Base-by-base conservation (phyloP, 2,329 filamentous ascomycete species). In the Coleophoma crateriformis region DNA sequence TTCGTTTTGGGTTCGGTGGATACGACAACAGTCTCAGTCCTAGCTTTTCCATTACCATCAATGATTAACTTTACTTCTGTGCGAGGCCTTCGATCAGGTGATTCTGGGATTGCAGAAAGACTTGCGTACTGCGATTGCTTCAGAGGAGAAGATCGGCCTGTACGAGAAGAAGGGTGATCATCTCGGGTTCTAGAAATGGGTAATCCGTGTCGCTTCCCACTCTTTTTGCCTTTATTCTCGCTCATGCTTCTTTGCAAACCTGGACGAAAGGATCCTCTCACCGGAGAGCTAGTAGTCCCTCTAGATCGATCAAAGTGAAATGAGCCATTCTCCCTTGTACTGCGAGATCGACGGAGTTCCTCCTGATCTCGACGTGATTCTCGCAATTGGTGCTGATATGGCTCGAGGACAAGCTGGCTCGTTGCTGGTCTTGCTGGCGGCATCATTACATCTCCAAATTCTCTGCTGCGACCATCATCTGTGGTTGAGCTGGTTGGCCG, bases 1-100 rank as follows among this genome's bases (percentile, higher is more conserved):
- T 35, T 56, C 47, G 54, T 54, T 38, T 42, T 53, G 19, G 53
- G 44, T 47, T 59, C 41, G 55, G 60, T 56, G 14, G 54, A 51
- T 14, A 64, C 50, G 17, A 61, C 34, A 12, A 63, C 54, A 33
- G 62, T 65, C 48, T 65, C 61, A 27, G 62, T 61, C 47, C 55
- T 59, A 6, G 64, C 64, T 49, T 79, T 73, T 19, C 82, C 82
- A 47, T 76, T 75, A n/a, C 78, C 71, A 58, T 84, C 81, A 53
- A 85, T 83, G 14, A 74, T 81, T 53, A 85, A 82, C 57, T 77
- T 81, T 7, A 85, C 79, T 39, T 81, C 76, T 1, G 79, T 76
- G 38, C 77, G 71, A 35, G 73, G 71, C 46, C 71, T 68, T 40
- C 54, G 50, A 2, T 51, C 15, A 32, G 68, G 61, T 11, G 71